These are phyloP conservation scores for Gracilaria domingensis DNA, from an alignment of 23 red algal genomes.

Conservation along the genomic window DNA sequence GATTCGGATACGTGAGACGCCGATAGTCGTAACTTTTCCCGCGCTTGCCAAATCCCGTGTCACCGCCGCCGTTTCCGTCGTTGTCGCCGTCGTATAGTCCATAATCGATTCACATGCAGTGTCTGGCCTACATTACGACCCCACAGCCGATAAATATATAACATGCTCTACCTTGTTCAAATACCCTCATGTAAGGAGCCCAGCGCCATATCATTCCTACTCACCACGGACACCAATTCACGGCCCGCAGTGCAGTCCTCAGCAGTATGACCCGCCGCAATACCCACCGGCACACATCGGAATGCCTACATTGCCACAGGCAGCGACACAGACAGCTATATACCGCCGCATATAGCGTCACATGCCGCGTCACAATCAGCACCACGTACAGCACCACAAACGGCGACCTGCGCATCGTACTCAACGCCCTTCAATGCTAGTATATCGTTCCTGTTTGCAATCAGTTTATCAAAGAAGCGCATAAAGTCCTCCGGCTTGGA, in stretches of 20 bases:
- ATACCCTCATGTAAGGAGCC: neutral
- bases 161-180: neutral
- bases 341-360: no score
- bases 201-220: neutral
- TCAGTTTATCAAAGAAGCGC: conserved; percentile 67
- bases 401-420: conserved; percentile 23
- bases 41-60: neutral
- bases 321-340: no score
- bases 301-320: neutral
- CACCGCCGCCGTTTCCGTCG: neutral
- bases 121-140: neutral
- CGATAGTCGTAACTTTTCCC: no score
- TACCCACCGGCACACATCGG: neutral
- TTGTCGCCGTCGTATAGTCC: no score
- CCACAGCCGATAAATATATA: neutral
- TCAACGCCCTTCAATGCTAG: conserved; percentile 53
- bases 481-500: conserved; percentile 76
- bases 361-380: no score
- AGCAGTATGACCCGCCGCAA: neutral
- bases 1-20: no score
- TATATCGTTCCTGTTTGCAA: conserved; percentile 58
- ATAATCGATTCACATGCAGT: neutral
- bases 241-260: conserved; percentile 27
- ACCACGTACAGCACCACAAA: no score
- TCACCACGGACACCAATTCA: conserved; percentile 9